Percentiles rank a stretch among this genome's conserved stretches.
Conservation (phyloP, 1,139 yeast species). For the Waltiozyma sp. region DNA sequence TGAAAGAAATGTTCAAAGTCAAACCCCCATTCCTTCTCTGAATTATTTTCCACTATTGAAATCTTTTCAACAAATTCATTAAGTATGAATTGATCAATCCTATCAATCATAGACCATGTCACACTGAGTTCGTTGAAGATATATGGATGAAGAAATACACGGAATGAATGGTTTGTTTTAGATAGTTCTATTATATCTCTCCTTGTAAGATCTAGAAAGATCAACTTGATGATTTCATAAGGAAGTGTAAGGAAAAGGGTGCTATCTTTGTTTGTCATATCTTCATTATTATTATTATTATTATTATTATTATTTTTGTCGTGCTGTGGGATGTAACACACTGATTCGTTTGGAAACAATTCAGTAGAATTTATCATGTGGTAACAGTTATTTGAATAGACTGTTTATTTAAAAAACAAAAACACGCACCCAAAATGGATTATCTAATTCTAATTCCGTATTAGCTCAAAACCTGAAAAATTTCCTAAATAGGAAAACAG, state of each 20-base stretch:
- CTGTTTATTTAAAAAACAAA: no score
- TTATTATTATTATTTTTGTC: no score
- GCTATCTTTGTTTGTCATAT: neutral
- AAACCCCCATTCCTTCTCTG: slow-evolving; percentile 23
- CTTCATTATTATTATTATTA: no score
- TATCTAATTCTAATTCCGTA: no score
- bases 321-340: no score
- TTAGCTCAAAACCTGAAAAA: no score
- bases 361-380: no score
- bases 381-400: no score
- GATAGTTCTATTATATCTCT: slow-evolving; percentile 12
- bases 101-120: slow-evolving; percentile 15
- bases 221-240: slow-evolving; percentile 6
- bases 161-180: slow-evolving; percentile 1
- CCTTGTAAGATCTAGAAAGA: slow-evolving; percentile 9
- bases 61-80: slow-evolving; percentile 13
- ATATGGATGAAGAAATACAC: slow-evolving; percentile 15
- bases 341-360: no score
- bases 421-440: no score
- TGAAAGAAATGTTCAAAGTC: slow-evolving; percentile 17
- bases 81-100: slow-evolving; percentile 3
- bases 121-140: slow-evolving; percentile 15
- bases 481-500: no score
- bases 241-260: slow-evolving; percentile 4
- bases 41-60: slow-evolving; percentile 16